These are phyloP conservation scores for Trematosphaeria pertusa DNA, from an alignment of 2,329 filamentous ascomycete species.

Conservation along the genomic window DNA sequence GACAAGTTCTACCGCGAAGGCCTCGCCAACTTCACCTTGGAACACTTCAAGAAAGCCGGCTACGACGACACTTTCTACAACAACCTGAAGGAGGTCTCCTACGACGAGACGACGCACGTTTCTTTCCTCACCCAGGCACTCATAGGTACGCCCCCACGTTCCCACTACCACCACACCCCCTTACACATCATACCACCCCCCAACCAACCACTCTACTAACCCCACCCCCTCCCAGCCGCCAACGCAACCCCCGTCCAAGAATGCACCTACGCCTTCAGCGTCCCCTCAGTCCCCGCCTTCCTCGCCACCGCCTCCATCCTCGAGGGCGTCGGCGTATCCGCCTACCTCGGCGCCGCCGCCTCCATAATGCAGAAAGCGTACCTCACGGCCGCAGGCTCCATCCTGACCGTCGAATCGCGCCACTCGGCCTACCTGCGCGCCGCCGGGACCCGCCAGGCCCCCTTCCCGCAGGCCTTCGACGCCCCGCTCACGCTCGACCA, in stretches of 20 bases:
- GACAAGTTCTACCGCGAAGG: constrained; percentile 68
- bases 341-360: constrained; percentile 68
- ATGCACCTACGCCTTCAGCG: constrained; percentile 65
- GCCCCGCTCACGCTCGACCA: constrained; percentile 64
- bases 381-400: constrained; percentile 66
- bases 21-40: constrained; percentile 60
- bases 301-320: constrained; percentile 61
- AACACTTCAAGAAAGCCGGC: constrained; percentile 33
- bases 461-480: constrained; percentile 68
- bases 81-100: constrained; percentile 63
- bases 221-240: constrained; percentile 33
- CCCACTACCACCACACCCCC: not conserved
- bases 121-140: constrained; percentile 59
- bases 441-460: constrained; percentile 54
- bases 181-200: too few relatives aligned
- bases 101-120: constrained; percentile 67
- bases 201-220: constrained; percentile 3
- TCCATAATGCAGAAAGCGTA: constrained; percentile 64
- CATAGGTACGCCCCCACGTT: constrained; percentile 18
- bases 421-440: constrained; percentile 69
- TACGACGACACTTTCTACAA: constrained; percentile 60
- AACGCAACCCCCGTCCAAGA: constrained; percentile 60
- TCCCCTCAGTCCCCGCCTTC: constrained; percentile 58
- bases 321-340: constrained; percentile 64
- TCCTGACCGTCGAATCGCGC: constrained; percentile 70